Evolutionary conservation across 116 monocot species (phyloP).

Genomic region (Posidonia oceanica): DNA sequence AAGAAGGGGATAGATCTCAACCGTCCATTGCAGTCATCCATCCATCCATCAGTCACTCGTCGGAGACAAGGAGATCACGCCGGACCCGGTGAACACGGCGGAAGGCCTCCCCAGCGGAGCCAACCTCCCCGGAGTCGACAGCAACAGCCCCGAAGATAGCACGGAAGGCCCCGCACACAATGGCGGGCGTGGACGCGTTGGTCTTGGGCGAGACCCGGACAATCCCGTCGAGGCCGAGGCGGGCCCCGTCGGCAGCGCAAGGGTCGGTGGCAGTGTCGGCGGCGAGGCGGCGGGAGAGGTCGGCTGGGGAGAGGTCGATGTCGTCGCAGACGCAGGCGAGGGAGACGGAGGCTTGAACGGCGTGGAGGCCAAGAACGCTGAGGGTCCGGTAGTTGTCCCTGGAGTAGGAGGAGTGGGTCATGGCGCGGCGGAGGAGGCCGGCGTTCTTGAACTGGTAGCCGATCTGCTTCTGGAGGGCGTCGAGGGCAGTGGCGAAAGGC

Average conservation of each 20-base stretch:
- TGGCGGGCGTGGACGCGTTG: conserved; percentile 11
- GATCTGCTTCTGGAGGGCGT: conserved; percentile 25
- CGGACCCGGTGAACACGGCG: conserved; percentile 10
- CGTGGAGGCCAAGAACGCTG: conserved; percentile 37
- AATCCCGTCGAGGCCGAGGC: conserved; percentile 18
- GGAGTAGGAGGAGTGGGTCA: conserved; percentile 63
- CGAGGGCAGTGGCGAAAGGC: conserved; percentile 23
- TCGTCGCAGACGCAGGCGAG: conserved; percentile 24
- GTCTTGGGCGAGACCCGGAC: conserved; percentile 29
- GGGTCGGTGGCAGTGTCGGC: conserved; percentile 5
- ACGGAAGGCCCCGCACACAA: conserved; percentile 29
- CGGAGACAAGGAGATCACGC: background rate
- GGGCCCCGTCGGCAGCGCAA: conserved; percentile 12
- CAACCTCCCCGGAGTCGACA: conserved; percentile 18
- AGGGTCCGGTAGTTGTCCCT: conserved; percentile 39
- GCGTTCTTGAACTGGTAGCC: conserved; percentile 30
- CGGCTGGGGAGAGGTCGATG: conserved; percentile 23
- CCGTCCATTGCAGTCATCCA: no score
- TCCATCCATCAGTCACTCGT: no score
- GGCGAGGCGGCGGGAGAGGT: conserved; percentile 15
- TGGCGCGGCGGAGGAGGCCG: conserved; percentile 38
- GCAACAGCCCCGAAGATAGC: conserved; percentile 31
- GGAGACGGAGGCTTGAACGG: conserved; percentile 21
- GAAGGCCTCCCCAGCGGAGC: conserved; percentile 23
- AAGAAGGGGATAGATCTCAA: no score